Evolutionary conservation across 176 grass and related monocot species (phyloP).

Genomic region (Thalia dealbata): DNA sequence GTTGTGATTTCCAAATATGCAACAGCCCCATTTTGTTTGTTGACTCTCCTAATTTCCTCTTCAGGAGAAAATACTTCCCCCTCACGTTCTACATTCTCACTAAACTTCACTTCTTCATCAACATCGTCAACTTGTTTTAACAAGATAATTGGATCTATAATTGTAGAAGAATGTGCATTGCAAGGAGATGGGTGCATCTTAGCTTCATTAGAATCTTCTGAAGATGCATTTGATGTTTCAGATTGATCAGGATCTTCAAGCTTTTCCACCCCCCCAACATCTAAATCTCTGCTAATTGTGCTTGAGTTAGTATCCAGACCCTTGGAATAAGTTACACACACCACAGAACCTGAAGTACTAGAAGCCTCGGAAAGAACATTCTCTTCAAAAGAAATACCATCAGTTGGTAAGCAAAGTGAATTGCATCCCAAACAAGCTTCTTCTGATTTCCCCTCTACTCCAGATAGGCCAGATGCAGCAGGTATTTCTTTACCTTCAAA

Average conservation of each 20-base stretch:
- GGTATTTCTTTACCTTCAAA: not conserved
- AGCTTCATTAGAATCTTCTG: not conserved
- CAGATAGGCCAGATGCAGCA: not conserved
- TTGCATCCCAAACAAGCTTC: not conserved
- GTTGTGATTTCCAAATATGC: not conserved
- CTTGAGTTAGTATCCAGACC: not conserved
- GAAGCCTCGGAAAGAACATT: not conserved
- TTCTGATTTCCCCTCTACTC: not conserved
- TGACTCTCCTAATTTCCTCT: not conserved
- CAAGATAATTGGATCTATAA: not conserved
- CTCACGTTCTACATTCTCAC: not conserved
- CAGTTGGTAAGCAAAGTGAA: not conserved
- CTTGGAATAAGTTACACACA: slow-evolving; percentile 16
- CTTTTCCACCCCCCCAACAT: not conserved
- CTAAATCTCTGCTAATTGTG: not conserved
- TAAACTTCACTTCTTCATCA: not conserved
- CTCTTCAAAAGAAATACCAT: not conserved
- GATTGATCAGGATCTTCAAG: not conserved
- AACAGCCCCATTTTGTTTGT: not conserved
- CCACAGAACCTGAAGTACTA: not conserved
- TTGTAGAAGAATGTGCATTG: not conserved
- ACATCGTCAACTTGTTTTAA: not conserved
- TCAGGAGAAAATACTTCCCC: not conserved
- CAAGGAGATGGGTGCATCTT: not conserved
- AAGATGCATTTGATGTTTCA: not conserved